Evolutionary conservation across 2,329 filamentous ascomycete genomes (phyloP), one percentile per base, ranked within the genome.

Genomic region (Nigrospora oryzae): DNA sequence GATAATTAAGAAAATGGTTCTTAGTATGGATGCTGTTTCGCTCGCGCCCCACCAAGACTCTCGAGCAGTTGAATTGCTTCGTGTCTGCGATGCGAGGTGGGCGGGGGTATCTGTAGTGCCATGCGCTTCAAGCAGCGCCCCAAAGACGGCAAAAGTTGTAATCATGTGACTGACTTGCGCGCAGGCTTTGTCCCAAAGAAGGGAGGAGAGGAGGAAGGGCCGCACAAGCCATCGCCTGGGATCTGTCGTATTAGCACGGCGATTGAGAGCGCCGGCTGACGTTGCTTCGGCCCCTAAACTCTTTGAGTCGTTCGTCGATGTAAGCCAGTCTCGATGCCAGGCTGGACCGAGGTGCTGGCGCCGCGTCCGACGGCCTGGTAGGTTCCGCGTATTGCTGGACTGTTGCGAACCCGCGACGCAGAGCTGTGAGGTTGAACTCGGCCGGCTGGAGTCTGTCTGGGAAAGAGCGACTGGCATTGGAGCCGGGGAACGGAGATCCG

Each of bases 401-500:
- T 0, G 78, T 83, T 11, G 77, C 73, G 57, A 78, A 81, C 2
- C 75, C 75, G 28, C 72, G 68, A 5, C 70, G 67, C 46, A 71
- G 60, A 43, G 67, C 59, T 16, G 66, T 64, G 41, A 70, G 53
- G 40, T 73, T 69, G 32, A 77, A 63, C 36, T 63, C 66, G 12
- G 64, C 61, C 3, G 69, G 66, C 51, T 73, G 70, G 30, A 74
- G 58, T 36, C 79, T 71, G 46, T 75, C 77, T n/a, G 80, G 79
- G 49, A 82, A 79, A 38, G 79, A 82, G 54, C 78, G 71, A 58
- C 74, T 79, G 12, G 72, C 67, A 45, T 60, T 66, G 11, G 67
- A 58, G 32, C 67, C 67, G 8, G 69, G 64, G 50, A 83, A 83
- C 0, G 79, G 79, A 5, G 79, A 83, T 30, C 79, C 76, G 4